Evolutionary conservation across 2,329 filamentous ascomycete genomes (phyloP).

Genomic region (Sclerotinia trifoliorum): DNA sequence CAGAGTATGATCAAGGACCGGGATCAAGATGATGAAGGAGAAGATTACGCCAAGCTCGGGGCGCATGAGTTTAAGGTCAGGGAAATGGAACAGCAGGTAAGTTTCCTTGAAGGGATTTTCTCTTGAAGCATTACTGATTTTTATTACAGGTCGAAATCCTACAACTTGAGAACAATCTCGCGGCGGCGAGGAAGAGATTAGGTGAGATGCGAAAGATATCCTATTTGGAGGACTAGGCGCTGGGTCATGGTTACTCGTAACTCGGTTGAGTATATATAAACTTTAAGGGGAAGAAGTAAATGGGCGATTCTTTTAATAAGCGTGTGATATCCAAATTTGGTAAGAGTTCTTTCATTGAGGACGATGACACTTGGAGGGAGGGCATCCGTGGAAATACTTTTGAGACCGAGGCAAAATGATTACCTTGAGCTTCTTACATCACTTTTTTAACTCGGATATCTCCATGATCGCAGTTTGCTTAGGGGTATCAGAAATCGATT

Average conservation of each 20-base stretch:
- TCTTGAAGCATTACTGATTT: slow-evolving; percentile 18
- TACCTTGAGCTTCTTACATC: background rate
- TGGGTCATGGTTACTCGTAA: background rate
- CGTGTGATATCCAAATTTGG: slow-evolving; percentile 16
- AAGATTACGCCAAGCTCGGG: slow-evolving; percentile 86
- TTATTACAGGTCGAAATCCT: slow-evolving; percentile 82
- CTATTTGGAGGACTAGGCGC: slow-evolving; percentile 37
- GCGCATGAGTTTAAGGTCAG: slow-evolving; percentile 97
- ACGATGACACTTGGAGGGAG: slow-evolving; percentile 4
- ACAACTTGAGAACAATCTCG: slow-evolving; percentile 85
- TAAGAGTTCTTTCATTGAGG: background rate
- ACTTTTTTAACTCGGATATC: background rate
- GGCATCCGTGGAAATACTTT: background rate
- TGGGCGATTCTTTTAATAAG: slow-evolving; percentile 3
- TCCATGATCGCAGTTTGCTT: background rate
- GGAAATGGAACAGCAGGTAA: slow-evolving; percentile 99
- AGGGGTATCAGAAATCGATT: background rate
- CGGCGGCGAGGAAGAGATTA: slow-evolving; percentile 74
- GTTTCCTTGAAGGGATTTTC: slow-evolving; percentile 37
- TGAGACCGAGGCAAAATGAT: background rate
- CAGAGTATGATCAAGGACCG: slow-evolving; percentile 91
- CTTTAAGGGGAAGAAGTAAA: background rate
- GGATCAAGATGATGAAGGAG: slow-evolving; percentile 74
- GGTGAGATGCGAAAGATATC: slow-evolving; percentile 79
- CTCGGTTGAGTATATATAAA: background rate